Conservation (phyloP, 805 yeast genomes). For the Tetrapisispora fleetii region DNA sequence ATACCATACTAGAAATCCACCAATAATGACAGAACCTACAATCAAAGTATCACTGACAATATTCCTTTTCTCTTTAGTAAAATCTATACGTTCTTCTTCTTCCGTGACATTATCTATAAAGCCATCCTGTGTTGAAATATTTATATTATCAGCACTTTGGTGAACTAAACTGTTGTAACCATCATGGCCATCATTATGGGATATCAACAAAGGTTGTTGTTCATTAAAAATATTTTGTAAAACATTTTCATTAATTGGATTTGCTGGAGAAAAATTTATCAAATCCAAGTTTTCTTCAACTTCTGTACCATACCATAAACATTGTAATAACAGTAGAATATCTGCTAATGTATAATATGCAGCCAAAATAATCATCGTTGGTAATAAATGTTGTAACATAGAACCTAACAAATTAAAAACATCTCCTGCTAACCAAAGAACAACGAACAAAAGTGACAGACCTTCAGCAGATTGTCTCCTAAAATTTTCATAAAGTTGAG, state of each 20-base stretch:
- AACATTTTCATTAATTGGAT: constrained; percentile 69
- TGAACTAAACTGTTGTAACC: neutral
- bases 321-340: constrained; percentile 71
- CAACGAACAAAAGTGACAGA: constrained; percentile 72
- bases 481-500: constrained; percentile 90
- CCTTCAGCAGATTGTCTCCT: constrained; percentile 83
- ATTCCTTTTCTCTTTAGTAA: constrained; percentile 14
- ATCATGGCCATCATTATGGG: neutral
- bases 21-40: constrained; percentile 55
- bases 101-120: constrained; percentile 4
- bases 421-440: constrained; percentile 90
- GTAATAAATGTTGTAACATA: constrained; percentile 76
- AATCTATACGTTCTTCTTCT: constrained; percentile 8
- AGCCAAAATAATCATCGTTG: constrained; percentile 90
- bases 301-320: constrained; percentile 61
- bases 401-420: constrained; percentile 90
- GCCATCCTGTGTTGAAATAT: neutral
- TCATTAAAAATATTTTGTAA: constrained; percentile 37
- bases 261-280: constrained; percentile 79
- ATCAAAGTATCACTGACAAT: constrained; percentile 35
- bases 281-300: constrained; percentile 43
- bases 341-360: constrained; percentile 90
- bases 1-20: constrained; percentile 87
- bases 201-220: constrained; percentile 20
- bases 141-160: neutral